Evolutionary conservation across 495 filamentous ascomycete genomes (phyloP).

Genomic region (Usnea hakonensis): DNA sequence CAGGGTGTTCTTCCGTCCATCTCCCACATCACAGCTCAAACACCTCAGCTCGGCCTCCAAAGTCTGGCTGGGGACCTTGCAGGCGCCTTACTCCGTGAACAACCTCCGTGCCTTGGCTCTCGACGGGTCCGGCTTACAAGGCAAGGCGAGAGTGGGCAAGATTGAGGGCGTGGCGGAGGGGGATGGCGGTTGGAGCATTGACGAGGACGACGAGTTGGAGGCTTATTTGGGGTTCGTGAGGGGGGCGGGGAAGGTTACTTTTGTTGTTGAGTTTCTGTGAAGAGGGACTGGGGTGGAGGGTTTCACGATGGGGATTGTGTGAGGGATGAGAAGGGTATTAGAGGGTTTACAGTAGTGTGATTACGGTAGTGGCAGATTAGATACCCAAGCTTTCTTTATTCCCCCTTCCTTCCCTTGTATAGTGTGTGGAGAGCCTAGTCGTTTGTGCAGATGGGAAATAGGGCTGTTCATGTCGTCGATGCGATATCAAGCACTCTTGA

Average conservation of each 20-base stretch:
- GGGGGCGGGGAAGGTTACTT: slow-evolving; percentile 54
- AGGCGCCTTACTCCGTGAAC: slow-evolving; percentile 41
- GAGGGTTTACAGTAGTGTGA: no score
- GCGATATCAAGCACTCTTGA: no score
- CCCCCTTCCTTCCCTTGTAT: no score
- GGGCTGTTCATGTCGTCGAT: no score
- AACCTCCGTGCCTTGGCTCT: slow-evolving; percentile 48
- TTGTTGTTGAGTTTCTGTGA: slow-evolving; percentile 40
- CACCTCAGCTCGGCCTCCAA: slow-evolving; percentile 36
- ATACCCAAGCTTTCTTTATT: background rate
- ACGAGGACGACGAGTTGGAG: slow-evolving; percentile 61
- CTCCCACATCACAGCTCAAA: slow-evolving; percentile 23
- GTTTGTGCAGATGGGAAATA: no score
- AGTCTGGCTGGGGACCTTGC: slow-evolving; percentile 57
- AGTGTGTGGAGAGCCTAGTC: no score
- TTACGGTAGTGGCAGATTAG: background rate
- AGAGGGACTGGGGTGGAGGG: no score
- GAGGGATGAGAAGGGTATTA: no score
- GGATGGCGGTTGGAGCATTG: slow-evolving; percentile 48
- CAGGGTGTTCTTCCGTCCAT: slow-evolving; percentile 56
- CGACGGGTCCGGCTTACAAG: slow-evolving; percentile 3
- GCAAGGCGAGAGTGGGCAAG: slow-evolving; percentile 38
- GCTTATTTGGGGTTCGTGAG: slow-evolving; percentile 58
- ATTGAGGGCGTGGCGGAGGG: slow-evolving; percentile 61
- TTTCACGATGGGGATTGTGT: no score